phyloP scores from a whole-genome alignment of 1,284 basidiomycete species.

The Puccinia horiana region DNA sequence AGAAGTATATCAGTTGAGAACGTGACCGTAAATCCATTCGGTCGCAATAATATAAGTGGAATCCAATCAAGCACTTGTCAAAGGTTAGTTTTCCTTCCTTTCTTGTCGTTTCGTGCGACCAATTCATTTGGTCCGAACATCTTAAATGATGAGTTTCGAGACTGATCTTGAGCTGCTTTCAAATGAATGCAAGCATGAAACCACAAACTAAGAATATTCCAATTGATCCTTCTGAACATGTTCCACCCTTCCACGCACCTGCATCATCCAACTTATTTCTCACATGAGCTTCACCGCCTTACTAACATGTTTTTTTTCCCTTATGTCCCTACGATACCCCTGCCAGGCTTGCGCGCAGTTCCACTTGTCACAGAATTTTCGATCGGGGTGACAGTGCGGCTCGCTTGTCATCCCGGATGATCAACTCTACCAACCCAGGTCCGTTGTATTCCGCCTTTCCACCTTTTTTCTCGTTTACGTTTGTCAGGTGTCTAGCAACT shows the following conservation, averaged over 20 bases:
- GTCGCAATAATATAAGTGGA: neutral
- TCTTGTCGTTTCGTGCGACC: neutral
- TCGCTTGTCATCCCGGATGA: too few species aligned
- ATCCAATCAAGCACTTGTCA: neutral
- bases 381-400: too few species aligned
- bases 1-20: too few species aligned
- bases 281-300: neutral
- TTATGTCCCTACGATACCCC: too few species aligned
- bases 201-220: constrained; percentile 9
- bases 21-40: too few species aligned
- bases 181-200: neutral
- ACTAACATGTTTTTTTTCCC: neutral
- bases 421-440: too few species aligned
- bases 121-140: neutral
- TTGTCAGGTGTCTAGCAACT: too few species aligned
- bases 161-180: neutral
- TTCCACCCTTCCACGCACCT: neutral
- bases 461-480: too few species aligned
- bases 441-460: too few species aligned
- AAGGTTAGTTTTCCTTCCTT: neutral
- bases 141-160: neutral
- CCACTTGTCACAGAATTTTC: too few species aligned
- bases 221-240: constrained; percentile 5
- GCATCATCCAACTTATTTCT: neutral
- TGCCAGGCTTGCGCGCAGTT: too few species aligned